Evolutionary conservation across 176 grass and related monocot genomes (phyloP).

Genomic region (Hordeum marinum): DNA sequence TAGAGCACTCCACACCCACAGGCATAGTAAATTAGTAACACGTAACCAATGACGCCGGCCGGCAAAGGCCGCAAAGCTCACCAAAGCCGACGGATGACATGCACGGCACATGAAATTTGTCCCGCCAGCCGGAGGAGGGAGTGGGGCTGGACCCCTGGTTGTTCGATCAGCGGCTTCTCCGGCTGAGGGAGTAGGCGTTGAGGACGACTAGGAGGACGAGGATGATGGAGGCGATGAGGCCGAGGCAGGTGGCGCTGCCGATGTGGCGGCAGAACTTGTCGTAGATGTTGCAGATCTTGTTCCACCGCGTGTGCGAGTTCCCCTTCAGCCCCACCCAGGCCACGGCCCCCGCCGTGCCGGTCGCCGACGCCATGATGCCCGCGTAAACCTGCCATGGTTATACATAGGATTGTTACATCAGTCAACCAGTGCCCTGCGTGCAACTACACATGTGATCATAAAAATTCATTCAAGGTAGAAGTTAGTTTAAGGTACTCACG

Average conservation of each 20-base stretch:
- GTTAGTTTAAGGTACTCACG: slow-evolving; percentile 20
- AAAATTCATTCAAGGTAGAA: too few species aligned
- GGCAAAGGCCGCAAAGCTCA: too few species aligned
- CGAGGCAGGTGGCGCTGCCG: slow-evolving; percentile 26
- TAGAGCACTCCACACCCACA: too few species aligned
- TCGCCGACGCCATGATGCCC: slow-evolving; percentile 70
- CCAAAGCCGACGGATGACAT: too few species aligned
- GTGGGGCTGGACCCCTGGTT: neutral
- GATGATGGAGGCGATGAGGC: slow-evolving; percentile 44
- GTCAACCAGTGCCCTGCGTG: too few species aligned
- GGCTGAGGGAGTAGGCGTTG: slow-evolving; percentile 51
- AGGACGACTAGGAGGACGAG: slow-evolving; percentile 45
- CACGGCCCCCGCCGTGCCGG: slow-evolving; percentile 39
- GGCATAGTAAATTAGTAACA: too few species aligned
- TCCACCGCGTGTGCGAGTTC: slow-evolving; percentile 60
- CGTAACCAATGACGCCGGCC: too few species aligned
- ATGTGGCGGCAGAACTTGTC: slow-evolving; percentile 62
- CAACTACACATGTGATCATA: too few species aligned
- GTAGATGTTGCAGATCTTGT: slow-evolving; percentile 53
- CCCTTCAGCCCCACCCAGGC: slow-evolving; percentile 74
- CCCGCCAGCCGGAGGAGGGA: neutral
- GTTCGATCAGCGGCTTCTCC: slow-evolving; percentile 34
- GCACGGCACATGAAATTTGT: too few species aligned
- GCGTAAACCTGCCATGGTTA: slow-evolving; percentile 46
- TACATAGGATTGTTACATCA: neutral